Evolutionary conservation across 2,329 filamentous ascomycete species (phyloP).

Genomic region (Sporothrix sp.): DNA sequence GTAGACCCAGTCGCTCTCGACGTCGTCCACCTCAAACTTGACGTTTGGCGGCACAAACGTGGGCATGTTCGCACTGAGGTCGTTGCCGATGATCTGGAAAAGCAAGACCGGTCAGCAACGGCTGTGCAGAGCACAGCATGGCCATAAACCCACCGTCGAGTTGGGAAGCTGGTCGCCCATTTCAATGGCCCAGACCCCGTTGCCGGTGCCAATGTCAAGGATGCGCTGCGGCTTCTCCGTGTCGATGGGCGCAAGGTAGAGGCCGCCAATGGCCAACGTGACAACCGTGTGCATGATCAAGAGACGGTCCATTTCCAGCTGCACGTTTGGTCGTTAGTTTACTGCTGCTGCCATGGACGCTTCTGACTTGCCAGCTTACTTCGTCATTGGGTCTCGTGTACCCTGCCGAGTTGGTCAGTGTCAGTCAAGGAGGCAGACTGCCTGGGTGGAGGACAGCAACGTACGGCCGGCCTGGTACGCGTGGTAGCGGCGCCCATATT

Average conservation of each 20-base stretch:
- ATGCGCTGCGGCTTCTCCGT: constrained; percentile 6
- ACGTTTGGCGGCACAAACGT: constrained; percentile 19
- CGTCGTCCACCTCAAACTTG: constrained; percentile 19
- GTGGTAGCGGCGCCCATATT: constrained; percentile 31
- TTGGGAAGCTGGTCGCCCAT: constrained; percentile 12
- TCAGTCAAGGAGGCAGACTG: neutral
- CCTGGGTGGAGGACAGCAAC: neutral
- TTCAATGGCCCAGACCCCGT: constrained; percentile 7
- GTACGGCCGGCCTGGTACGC: constrained; percentile 26
- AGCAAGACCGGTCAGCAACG: no score
- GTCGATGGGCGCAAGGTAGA: constrained; percentile 13
- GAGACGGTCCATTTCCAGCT: constrained; percentile 17
- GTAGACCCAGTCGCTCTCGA: constrained; percentile 18
- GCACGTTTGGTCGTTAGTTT: neutral
- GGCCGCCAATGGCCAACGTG: neutral
- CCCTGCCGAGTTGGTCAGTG: constrained; percentile 4
- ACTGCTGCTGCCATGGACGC: no score
- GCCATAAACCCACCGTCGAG: neutral
- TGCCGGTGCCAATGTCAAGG: constrained; percentile 6
- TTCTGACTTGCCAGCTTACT: constrained; percentile 16
- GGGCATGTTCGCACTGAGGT: constrained; percentile 19
- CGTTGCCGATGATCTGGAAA: constrained; percentile 16
- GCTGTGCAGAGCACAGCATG: no score
- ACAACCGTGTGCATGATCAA: constrained; percentile 13
- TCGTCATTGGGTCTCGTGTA: constrained; percentile 32